Percentiles rank a stretch among this genome's conserved stretches.
phyloP scores from a whole-genome alignment of 2,329 filamentous ascomycete genomes.

The Cladosporium colombiae region DNA sequence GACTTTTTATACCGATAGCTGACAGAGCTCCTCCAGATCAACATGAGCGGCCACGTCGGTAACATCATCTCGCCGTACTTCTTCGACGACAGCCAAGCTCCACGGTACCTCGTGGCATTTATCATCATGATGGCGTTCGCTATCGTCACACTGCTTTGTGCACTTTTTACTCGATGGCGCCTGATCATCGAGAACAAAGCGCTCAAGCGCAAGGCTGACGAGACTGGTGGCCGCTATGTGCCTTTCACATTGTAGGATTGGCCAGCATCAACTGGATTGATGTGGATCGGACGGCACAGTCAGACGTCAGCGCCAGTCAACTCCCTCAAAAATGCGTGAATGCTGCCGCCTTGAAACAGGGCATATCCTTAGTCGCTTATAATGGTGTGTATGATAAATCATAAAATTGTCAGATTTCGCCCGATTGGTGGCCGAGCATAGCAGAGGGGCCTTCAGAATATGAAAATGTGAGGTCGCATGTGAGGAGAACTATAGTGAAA shows the following conservation, averaged over 20 bases:
- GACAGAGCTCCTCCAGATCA: slow-evolving; percentile 39
- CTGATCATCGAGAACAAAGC: slow-evolving; percentile 20
- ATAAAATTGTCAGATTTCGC: too few relatives aligned
- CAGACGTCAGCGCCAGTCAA: too few relatives aligned
- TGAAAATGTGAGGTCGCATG: too few relatives aligned
- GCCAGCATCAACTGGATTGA: background rate
- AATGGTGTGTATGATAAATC: too few relatives aligned
- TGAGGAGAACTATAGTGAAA: too few relatives aligned
- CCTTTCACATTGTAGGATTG: slow-evolving; percentile 7
- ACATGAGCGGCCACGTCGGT: slow-evolving; percentile 41
- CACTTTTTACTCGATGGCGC: slow-evolving; percentile 10
- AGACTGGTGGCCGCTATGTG: slow-evolving; percentile 4
- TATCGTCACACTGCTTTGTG: slow-evolving; percentile 1
- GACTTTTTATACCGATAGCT: slow-evolving; percentile 34
- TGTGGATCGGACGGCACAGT: background rate
- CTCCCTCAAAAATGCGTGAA: too few relatives aligned
- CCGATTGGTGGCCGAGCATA: too few relatives aligned
- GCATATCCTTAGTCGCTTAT: too few relatives aligned
- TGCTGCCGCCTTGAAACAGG: too few relatives aligned
- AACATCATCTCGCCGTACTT: slow-evolving; percentile 46
- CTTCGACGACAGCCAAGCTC: slow-evolving; percentile 30
- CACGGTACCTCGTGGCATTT: slow-evolving; percentile 17
- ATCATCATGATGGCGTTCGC: slow-evolving; percentile 22
- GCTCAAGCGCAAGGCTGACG: slow-evolving; percentile 12
- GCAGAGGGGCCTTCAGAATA: too few relatives aligned